Conservation (phyloP, 2,329 filamentous ascomycete species). For the Mariannaea sp. region DNA sequence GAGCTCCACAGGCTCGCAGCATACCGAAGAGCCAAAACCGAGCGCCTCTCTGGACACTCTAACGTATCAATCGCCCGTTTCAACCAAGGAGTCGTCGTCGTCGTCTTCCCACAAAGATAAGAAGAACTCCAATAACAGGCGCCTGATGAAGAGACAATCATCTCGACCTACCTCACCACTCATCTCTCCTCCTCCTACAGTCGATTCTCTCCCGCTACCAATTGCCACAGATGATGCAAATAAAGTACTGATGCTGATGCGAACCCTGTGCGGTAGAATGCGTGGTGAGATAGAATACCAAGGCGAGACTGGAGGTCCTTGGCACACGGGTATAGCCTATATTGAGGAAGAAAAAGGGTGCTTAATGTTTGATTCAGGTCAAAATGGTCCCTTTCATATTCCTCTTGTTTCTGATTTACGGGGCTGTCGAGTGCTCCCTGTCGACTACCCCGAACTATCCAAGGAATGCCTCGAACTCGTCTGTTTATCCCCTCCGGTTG, state of each 20-base stretch:
- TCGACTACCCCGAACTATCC: slow-evolving; percentile 51
- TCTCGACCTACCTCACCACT: slow-evolving; percentile 64
- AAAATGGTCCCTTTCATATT: slow-evolving; percentile 66
- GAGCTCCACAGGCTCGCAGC: slow-evolving; percentile 63
- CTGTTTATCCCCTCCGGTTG: slow-evolving; percentile 57
- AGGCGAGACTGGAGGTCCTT: slow-evolving; percentile 62
- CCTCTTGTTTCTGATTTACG: slow-evolving; percentile 74
- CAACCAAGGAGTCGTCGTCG: slow-evolving; percentile 40
- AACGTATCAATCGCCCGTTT: slow-evolving; percentile 48
- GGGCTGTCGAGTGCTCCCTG: slow-evolving; percentile 70
- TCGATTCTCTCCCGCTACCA: slow-evolving; percentile 64
- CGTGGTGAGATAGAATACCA: slow-evolving; percentile 77
- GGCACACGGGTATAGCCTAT: slow-evolving; percentile 74
- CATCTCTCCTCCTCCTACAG: slow-evolving; percentile 57
- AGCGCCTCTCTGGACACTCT: slow-evolving; percentile 49
- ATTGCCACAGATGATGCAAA: slow-evolving; percentile 70
- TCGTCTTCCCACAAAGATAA: slow-evolving; percentile 48
- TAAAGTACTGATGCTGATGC: slow-evolving; percentile 77
- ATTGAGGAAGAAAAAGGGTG: slow-evolving; percentile 78
- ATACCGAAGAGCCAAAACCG: slow-evolving; percentile 55
- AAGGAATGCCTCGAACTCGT: slow-evolving; percentile 59
- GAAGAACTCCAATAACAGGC: slow-evolving; percentile 54
- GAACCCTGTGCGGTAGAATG: slow-evolving; percentile 77
- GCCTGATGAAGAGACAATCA: slow-evolving; percentile 60
- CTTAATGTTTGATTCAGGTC: slow-evolving; percentile 75